Percentiles rank a stretch among this genome's conserved stretches.
Conservation (phyloP, 2,329 filamentous ascomycete genomes). For the Fusarium sp. region DNA sequence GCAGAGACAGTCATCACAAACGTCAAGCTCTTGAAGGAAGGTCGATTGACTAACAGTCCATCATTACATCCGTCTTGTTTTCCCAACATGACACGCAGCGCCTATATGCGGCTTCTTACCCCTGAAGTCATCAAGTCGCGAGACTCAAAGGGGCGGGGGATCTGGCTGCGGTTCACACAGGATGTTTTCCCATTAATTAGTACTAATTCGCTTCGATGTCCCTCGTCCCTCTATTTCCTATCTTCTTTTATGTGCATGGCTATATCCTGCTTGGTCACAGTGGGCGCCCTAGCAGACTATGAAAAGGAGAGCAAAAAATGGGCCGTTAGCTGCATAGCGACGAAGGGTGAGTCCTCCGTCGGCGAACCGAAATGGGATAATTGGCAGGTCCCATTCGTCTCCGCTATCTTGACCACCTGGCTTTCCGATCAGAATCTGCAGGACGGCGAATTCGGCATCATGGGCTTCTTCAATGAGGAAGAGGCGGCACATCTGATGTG, state of each 20-base stretch:
- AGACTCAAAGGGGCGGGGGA: slow-evolving; percentile 27
- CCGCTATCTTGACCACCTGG: slow-evolving; percentile 1
- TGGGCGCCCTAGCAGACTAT: slow-evolving; percentile 27
- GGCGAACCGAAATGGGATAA: slow-evolving; percentile 9
- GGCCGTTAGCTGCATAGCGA: slow-evolving; percentile 28
- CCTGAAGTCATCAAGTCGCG: slow-evolving; percentile 34
- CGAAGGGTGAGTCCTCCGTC: neutral
- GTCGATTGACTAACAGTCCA: neutral
- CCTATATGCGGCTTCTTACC: slow-evolving; percentile 39
- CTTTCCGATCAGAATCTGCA: neutral
- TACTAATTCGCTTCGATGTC: slow-evolving; percentile 1
- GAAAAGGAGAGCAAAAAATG: slow-evolving; percentile 28
- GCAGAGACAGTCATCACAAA: slow-evolving; percentile 47
- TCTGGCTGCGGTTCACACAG: slow-evolving; percentile 45
- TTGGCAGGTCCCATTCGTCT: slow-evolving; percentile 29
- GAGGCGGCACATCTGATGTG: slow-evolving; percentile 21
- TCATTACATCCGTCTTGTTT: slow-evolving; percentile 42
- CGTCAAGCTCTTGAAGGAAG: slow-evolving; percentile 18
- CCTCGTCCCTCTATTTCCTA: slow-evolving; percentile 24
- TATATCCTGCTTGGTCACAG: slow-evolving; percentile 20
- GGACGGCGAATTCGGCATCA: neutral
- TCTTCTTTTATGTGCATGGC: slow-evolving; percentile 22
- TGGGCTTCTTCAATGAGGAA: slow-evolving; percentile 4
- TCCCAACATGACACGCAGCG: slow-evolving; percentile 14
- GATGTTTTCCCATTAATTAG: slow-evolving; percentile 24